Evolutionary conservation across 1,284 basidiomycete genomes (phyloP).

Genomic region (Fomitopsis betulina): DNA sequence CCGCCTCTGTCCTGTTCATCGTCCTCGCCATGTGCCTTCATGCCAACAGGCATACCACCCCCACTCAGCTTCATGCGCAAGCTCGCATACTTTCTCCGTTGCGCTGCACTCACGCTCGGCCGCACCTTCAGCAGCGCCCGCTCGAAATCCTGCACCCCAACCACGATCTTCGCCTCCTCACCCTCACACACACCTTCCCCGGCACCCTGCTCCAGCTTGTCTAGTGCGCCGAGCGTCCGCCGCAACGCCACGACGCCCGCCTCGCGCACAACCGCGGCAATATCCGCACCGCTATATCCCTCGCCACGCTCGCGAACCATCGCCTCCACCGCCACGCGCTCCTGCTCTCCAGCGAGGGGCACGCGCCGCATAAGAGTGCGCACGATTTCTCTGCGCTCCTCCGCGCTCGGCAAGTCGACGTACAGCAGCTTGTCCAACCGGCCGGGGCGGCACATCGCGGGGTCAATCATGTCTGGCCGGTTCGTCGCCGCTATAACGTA

Average conservation of each 20-base stretch:
- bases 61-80: slow-evolving; percentile 52
- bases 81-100: slow-evolving; percentile 72
- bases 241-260: slow-evolving; percentile 85
- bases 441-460: too few relatives aligned
- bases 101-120: slow-evolving; percentile 81
- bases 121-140: slow-evolving; percentile 78
- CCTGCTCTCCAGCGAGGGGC: slow-evolving; percentile 41
- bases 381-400: too few relatives aligned
- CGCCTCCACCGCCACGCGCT: slow-evolving; percentile 35
- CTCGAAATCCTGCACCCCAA: slow-evolving; percentile 72
- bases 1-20: not conserved
- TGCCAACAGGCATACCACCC: slow-evolving; percentile 66
- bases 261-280: slow-evolving; percentile 84
- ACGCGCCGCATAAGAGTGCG: too few relatives aligned
- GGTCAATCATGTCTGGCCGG: too few relatives aligned
- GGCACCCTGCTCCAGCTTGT: slow-evolving; percentile 41
- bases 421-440: too few relatives aligned
- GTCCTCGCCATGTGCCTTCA: slow-evolving; percentile 17
- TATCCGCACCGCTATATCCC: slow-evolving; percentile 88
- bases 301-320: slow-evolving; percentile 64
- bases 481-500: too few relatives aligned
- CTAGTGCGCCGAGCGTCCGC: slow-evolving; percentile 62
- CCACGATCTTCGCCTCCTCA: slow-evolving; percentile 18
- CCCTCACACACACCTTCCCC: not conserved
- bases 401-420: too few relatives aligned